Base-by-base conservation (phyloP, 2,329 filamentous ascomycete genomes). In the Monascus ruber region DNA sequence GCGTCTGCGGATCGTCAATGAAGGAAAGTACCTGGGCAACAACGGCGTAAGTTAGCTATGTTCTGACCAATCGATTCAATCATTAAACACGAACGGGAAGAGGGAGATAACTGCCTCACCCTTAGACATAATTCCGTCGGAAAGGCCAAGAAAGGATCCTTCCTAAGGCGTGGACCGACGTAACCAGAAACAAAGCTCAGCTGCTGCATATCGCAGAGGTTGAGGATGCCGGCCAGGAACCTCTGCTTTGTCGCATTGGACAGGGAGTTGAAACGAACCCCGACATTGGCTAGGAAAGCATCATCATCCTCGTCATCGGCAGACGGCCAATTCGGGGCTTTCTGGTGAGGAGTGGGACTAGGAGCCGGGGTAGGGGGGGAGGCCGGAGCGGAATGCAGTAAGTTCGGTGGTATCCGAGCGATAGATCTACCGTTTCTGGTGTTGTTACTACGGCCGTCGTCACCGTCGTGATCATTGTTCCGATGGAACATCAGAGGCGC, bases 171-270 rank as follows among this genome's bases (percentile, higher is more conserved):
- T 26, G 91, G 91, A 59, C 86, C 89, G 50, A 98, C 89, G 63
- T 94, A 94, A 59, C 93, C 86, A 51, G 93, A 86, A 17, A 98
- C 88, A 58, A 95, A 96, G 63, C 87, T 94, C 49, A 98, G 72
- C 61, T 94, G 83, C 55, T 93, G 87, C 53, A 85, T 95, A 51
- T 93, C 93, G 68, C 91, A 98, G 51, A 94, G 76, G 55, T 94
- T 94, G 47, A 98, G 70, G 41, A 98, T 70, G 58, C 94, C 88
- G 37, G 85, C 85, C 42, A 98, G 69, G 52, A 94, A 77, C 31
- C 84, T 76, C 52, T 87, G 84, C 41, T 85, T 78, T 62, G 89
- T 83, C 1, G 79, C 75, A 24, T 81, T 76, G 42, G 79, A 82
- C 60, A 86, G 80, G 39, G 81, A 77, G 53, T 80, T 79, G 56